phyloP scores from a whole-genome alignment of 257 asterid genomes.

The Plectranthus barbatus region DNA sequence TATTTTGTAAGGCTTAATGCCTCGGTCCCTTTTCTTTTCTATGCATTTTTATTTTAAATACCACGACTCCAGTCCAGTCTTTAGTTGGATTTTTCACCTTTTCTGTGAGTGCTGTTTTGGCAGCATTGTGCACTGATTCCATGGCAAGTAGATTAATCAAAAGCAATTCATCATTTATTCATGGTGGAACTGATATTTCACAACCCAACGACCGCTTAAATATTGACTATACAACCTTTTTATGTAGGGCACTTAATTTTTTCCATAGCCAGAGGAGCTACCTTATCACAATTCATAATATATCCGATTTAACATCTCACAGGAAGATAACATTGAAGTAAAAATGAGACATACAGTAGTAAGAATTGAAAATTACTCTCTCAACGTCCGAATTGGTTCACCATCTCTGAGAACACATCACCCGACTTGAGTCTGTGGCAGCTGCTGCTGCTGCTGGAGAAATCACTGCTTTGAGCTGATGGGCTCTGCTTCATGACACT shows the following conservation, averaged over 20 bases:
- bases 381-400: not conserved
- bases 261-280: no score
- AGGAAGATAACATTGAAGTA: not conserved
- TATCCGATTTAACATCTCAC: no score
- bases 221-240: not conserved
- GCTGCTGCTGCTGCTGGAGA: not conserved
- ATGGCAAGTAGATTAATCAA: not conserved
- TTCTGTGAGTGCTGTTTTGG: no score
- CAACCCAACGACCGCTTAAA: not conserved
- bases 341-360: not conserved
- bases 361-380: not conserved
- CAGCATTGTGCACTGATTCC: no score
- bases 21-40: no score
- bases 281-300: no score
- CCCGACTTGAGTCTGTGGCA: slow-evolving; percentile 8
- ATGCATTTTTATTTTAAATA: no score
- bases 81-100: no score
- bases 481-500: no score
- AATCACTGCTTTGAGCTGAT: not conserved
- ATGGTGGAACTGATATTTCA: not conserved
- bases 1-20: no score
- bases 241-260: not conserved
- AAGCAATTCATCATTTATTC: not conserved
- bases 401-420: not conserved
- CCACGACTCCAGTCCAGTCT: no score